Percentiles rank a stretch among this genome's conserved stretches.
These are phyloP conservation scores for Sextonia rubra DNA, from an alignment of 164 flowering plant genomes.

Conservation along the genomic window DNA sequence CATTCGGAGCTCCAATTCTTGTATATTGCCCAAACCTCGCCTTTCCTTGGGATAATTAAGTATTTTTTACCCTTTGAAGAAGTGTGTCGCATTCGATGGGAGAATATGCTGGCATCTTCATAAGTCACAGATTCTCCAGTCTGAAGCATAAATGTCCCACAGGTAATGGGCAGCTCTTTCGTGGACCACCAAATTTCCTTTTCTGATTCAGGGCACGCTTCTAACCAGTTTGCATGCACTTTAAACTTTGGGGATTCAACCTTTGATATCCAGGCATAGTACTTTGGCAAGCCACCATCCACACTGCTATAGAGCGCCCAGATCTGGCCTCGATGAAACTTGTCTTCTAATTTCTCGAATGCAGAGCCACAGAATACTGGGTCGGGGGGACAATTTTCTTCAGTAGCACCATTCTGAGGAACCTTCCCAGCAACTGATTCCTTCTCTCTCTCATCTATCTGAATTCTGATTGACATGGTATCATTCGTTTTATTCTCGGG, in stretches of 20 bases:
- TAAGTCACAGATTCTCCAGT: background rate
- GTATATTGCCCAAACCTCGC: slow-evolving; percentile 72
- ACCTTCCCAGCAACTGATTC: background rate
- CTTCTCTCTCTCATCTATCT: background rate
- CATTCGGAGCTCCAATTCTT: slow-evolving; percentile 33
- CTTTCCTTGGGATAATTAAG: slow-evolving; percentile 46
- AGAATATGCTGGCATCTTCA: slow-evolving; percentile 27
- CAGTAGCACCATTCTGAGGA: background rate
- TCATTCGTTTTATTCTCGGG: background rate
- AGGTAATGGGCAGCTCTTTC: slow-evolving; percentile 36
- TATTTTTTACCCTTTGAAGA: slow-evolving; percentile 23
- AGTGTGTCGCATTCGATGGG: slow-evolving; percentile 34
- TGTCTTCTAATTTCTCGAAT: slow-evolving; percentile 28
- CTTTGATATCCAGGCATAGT: slow-evolving; percentile 41
- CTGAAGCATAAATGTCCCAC: slow-evolving; percentile 43
- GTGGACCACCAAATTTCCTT: slow-evolving; percentile 37
- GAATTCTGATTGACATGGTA: background rate
- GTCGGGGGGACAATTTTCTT: slow-evolving; percentile 24
- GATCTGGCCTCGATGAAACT: slow-evolving; percentile 48
- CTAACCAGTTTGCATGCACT: slow-evolving; percentile 41
- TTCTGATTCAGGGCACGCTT: slow-evolving; percentile 13
- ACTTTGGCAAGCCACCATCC: slow-evolving; percentile 60
- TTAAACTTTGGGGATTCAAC: slow-evolving; percentile 18
- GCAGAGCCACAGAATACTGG: slow-evolving; percentile 52
- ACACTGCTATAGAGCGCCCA: slow-evolving; percentile 68